Conservation (phyloP, 257 asterid genomes). For the Handroanthus guayacan region DNA sequence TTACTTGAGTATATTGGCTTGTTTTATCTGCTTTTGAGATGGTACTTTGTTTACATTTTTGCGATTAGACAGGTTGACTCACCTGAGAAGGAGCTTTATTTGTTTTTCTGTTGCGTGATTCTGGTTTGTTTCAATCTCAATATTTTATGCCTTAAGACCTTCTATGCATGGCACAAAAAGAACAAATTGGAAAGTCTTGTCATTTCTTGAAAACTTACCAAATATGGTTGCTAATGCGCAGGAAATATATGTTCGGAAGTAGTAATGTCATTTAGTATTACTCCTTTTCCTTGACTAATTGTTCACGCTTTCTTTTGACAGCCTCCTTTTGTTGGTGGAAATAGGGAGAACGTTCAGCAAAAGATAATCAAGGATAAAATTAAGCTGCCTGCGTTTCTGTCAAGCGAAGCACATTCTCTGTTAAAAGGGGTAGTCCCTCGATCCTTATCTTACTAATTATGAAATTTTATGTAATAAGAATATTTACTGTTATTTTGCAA, state of each 20-base stretch:
- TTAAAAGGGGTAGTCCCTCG: conserved; percentile 61
- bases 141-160: not conserved
- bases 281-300: not conserved
- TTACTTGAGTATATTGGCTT: not conserved
- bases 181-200: not conserved
- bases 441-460: conserved; percentile 21
- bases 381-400: conserved; percentile 61
- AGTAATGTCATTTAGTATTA: not conserved
- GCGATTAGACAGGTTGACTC: conserved; percentile 19
- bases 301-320: conserved; percentile 26
- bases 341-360: conserved; percentile 59
- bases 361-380: conserved; percentile 65
- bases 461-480: not conserved
- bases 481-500: not conserved
- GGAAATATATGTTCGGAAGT: not conserved
- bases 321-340: conserved; percentile 73
- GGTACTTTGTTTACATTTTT: not conserved
- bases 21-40: conserved; percentile 16
- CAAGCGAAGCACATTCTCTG: conserved; percentile 69
- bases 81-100: not conserved
- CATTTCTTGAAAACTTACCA: not conserved
- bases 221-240: not conserved
- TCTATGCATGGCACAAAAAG: not conserved
- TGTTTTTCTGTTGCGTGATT: not conserved
- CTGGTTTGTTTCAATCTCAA: not conserved